phyloP scores from a whole-genome alignment of 345 rosid species.

The Draba incana region DNA sequence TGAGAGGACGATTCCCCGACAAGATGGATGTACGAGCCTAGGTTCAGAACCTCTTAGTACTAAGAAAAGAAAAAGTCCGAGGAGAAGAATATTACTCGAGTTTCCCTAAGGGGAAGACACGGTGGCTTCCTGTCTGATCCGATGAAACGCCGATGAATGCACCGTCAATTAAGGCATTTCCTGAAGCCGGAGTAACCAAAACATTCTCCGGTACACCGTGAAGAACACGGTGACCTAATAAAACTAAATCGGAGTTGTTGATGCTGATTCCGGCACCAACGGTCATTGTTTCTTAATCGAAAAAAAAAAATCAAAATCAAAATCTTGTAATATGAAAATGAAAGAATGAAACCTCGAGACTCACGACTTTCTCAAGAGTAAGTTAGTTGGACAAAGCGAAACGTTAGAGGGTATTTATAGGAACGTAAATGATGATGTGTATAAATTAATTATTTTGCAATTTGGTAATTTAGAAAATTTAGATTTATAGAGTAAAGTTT shows the following conservation, averaged over 20 bases:
- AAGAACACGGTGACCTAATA: slow-evolving; percentile 48
- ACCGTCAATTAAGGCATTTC: slow-evolving; percentile 33
- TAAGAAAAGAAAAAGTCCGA: too few species aligned
- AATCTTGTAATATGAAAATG: background rate
- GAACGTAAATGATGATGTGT: slow-evolving; percentile 11
- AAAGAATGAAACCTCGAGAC: slow-evolving; percentile 11
- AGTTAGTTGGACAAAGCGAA: background rate
- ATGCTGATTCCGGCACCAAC: slow-evolving; percentile 40
- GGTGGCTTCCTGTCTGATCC: slow-evolving; percentile 49
- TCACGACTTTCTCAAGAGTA: slow-evolving; percentile 11
- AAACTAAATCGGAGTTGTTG: slow-evolving; percentile 49
- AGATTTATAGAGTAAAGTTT: too few species aligned
- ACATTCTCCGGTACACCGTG: slow-evolving; percentile 47
- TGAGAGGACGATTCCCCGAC: too few species aligned
- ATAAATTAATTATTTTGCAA: too few species aligned
- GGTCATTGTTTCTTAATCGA: slow-evolving; percentile 39
- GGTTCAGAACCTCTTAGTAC: too few species aligned
- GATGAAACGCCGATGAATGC: slow-evolving; percentile 60
- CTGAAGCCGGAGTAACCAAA: slow-evolving; percentile 43
- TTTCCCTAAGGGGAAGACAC: slow-evolving; percentile 65
- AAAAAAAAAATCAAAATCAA: background rate
- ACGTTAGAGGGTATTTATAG: background rate
- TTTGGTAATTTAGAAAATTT: too few species aligned
- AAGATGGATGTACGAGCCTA: too few species aligned
- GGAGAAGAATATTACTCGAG: slow-evolving; percentile 47